phyloP scores from a whole-genome alignment of 495 filamentous ascomycete genomes.

The Hypoxylon rickii region DNA sequence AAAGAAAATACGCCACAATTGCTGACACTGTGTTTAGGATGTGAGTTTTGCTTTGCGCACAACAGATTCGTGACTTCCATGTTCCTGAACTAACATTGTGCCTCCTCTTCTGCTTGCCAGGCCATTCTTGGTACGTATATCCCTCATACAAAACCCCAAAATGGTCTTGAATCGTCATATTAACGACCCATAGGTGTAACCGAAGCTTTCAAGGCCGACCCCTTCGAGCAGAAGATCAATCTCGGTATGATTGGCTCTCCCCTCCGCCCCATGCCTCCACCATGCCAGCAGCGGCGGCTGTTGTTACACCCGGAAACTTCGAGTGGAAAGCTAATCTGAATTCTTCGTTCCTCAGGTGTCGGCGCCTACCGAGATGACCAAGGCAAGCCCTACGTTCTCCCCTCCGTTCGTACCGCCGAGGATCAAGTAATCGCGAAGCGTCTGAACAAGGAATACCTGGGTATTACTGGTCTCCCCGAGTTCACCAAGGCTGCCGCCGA shows the following conservation, averaged over 20 bases:
- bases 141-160: neutral
- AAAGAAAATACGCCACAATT: too few relatives aligned
- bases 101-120: constrained; percentile 45
- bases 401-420: constrained; percentile 88
- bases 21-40: constrained; percentile 52
- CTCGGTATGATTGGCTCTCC: constrained; percentile 65
- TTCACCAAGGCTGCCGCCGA: constrained; percentile 91
- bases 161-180: constrained; percentile 8
- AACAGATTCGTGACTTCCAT: neutral
- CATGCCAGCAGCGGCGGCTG: too few relatives aligned
- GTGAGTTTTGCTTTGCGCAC: constrained; percentile 50
- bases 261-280: too few relatives aligned
- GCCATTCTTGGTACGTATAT: constrained; percentile 71
- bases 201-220: constrained; percentile 97
- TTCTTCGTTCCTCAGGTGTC: constrained; percentile 58
- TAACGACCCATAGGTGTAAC: constrained; percentile 72
- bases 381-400: constrained; percentile 96
- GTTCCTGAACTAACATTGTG: constrained; percentile 17
- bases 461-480: constrained; percentile 90
- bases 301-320: too few relatives aligned
- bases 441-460: constrained; percentile 96
- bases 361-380: constrained; percentile 90
- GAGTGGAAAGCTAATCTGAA: constrained; percentile 36
- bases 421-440: constrained; percentile 76
- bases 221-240: constrained; percentile 93